phyloP scores from a whole-genome alignment of 1,284 basidiomycete genomes.

The Xerocomus nothofagi region DNA sequence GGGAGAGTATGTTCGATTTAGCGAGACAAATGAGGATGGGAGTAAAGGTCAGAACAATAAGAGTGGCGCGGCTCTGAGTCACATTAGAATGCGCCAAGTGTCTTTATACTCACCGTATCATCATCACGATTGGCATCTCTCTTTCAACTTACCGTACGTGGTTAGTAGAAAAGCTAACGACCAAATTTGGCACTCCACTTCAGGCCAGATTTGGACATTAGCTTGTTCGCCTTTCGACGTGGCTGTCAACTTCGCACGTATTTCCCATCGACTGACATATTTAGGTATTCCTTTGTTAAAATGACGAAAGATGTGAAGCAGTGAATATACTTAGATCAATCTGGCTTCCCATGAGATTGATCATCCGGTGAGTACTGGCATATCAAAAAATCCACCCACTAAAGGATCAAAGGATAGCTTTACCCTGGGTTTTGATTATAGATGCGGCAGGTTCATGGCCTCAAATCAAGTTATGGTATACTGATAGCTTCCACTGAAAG shows the following conservation, averaged over 20 bases:
- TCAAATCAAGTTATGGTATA: too few species aligned
- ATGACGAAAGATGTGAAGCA: neutral
- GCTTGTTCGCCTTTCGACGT: conserved; percentile 25
- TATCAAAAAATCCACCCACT: neutral
- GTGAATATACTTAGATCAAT: neutral
- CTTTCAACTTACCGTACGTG: conserved; percentile 31
- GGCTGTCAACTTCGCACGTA: neutral
- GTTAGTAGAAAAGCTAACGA: conserved; percentile 20
- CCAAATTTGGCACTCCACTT: conserved; percentile 27
- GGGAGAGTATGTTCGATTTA: neutral
- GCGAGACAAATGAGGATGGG: neutral
- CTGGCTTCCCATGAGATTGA: neutral
- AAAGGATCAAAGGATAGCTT: neutral
- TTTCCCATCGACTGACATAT: conserved; percentile 11
- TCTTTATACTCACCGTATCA: conserved; percentile 30
- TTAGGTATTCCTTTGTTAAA: conserved; percentile 24
- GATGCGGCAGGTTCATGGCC: too few species aligned
- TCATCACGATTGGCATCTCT: neutral
- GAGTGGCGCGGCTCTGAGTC: conserved; percentile 24
- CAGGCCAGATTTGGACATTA: conserved; percentile 28
- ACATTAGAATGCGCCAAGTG: neutral
- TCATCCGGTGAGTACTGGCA: neutral
- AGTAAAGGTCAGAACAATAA: conserved; percentile 33
- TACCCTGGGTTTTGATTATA: neutral
- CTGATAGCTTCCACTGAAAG: too few species aligned